Evolutionary conservation across 1,139 yeast genomes (phyloP), one percentile per base, ranked within the genome.

Genomic region (Torulaspora globosa): DNA sequence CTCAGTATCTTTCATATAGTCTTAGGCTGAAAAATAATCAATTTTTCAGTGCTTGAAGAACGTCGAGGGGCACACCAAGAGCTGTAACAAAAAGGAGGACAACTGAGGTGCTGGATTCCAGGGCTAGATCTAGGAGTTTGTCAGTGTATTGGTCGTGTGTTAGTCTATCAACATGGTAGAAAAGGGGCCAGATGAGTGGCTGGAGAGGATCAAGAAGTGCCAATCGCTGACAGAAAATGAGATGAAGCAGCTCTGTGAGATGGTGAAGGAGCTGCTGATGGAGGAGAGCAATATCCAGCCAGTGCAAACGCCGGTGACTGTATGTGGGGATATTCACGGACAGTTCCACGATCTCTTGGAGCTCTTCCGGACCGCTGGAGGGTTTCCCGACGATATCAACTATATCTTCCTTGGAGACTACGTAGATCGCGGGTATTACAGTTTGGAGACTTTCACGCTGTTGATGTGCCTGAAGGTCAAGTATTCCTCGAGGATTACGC

Each of bases 241-340:
- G 66, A 90, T 92, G 97, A 92, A 92, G 64, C 95, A 87, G 62
- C 74, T 92, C 41, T 92, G 98, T 69, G 98, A 92, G 69, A 78
- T 85, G 72, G 97, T 88, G 43, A 88, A 88, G 64, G 95, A 87
- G 61, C 70, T 88, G 36, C 66, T 88, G 48, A 88, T 88, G 95
- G 96, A 88, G 65, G 96, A 88, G 67, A 84, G 92, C 36, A 92
- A 92, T 66, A 90, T 92, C 55, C 97, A 92, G 63, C 97, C 98
- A 0, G 97, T 92, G 11, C 88, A 84, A 65, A 81, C 94, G 29
- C 98, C 98, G 1, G 97, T 92, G n/a, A 89, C 97, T 1, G 97
- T 92, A 11, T 92, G 97, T 73, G 98, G 98, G 55, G 98, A 92
- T 69, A 95, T 92, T 55, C 98, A 92, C 68, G 98, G 98, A 6